A percentile compares a stretch with the other conserved stretches of the same genome.
Conservation (phyloP, 2,329 filamentous ascomycete species). For the Colletotrichum trifolii region DNA sequence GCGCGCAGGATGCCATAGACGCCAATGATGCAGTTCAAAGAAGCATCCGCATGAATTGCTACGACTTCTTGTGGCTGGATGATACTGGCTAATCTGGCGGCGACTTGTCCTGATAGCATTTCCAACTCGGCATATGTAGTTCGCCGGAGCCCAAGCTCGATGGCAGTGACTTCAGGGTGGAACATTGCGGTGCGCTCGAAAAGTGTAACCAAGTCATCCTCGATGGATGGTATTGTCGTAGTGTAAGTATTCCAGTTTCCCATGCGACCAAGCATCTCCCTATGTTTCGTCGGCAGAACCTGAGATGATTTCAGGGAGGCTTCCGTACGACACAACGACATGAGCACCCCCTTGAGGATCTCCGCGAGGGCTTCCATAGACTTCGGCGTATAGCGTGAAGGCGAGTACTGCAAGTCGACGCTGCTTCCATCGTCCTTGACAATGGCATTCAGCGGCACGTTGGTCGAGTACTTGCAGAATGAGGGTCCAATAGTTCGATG, state of each 20-base stretch:
- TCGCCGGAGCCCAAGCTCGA: background rate
- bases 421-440: conserved; percentile 16
- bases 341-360: background rate
- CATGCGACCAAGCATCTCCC: background rate
- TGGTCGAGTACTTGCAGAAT: background rate
- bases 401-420: conserved; percentile 11
- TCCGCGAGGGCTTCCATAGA: conserved; percentile 9
- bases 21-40: conserved; percentile 48
- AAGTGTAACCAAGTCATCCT: background rate
- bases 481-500: background rate
- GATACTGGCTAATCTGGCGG: conserved; percentile 19
- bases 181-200: background rate
- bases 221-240: background rate
- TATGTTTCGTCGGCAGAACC: background rate
- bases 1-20: conserved; percentile 48
- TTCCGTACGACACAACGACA: background rate
- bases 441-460: background rate
- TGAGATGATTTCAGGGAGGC: background rate
- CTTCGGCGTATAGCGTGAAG: background rate
- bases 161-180: background rate
- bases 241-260: background rate
- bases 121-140: background rate
- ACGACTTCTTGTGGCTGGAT: conserved; percentile 43
- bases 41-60: conserved; percentile 46
- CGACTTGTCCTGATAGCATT: background rate